Base-by-base conservation (phyloP, 2,329 filamentous ascomycete species). In the Fusarium subglutinans region DNA sequence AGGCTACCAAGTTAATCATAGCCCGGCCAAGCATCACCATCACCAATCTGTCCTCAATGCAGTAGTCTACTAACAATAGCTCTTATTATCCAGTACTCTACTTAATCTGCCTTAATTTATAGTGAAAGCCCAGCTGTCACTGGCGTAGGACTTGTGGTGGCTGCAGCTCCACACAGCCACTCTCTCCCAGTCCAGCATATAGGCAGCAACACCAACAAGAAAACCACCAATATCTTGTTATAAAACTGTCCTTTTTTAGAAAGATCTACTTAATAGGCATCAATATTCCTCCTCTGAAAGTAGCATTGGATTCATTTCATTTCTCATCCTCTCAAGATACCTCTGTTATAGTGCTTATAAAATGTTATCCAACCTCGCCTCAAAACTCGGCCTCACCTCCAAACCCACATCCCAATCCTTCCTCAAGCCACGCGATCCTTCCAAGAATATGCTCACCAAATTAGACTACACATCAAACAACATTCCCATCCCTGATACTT, bases 401-500 rank as follows among this genome's bases (percentile, higher is more conserved):
- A 70, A 63, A 45, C 35, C 51, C 7, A 14, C 45, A 33, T 35
- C 33, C n/a, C 35, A 63, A 35, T 38, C 62, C 35, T 59, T 56
- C 24, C 24, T 57, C 53, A 55, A 60, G 24, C 33, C 59, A 35
- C 65, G 61, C 51, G 33, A 68, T 8, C 43, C 68, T 15, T 66
- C 62, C 45, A 66, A 63, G 7, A n/a, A 40, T 11, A 51, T 47
- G 47, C 50, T 48, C 24, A 26, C 57, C 15, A 55, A 44, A 26
- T 30, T 57, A 56, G 28, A 45, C 11, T 85, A 85, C 73, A 78
- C 63, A 8, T 81, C 78, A 45, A 77, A 79, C 9, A 71, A 79
- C 12, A 79, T 85, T 35, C 48, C 73, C 45, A 79, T 85, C 51
- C 85, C 87, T 1, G 66, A 80, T 45, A 78, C 79, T 33, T 90